Base-by-base conservation (phyloP, 176 grass and related monocot species). In the Stipa capillata region DNA sequence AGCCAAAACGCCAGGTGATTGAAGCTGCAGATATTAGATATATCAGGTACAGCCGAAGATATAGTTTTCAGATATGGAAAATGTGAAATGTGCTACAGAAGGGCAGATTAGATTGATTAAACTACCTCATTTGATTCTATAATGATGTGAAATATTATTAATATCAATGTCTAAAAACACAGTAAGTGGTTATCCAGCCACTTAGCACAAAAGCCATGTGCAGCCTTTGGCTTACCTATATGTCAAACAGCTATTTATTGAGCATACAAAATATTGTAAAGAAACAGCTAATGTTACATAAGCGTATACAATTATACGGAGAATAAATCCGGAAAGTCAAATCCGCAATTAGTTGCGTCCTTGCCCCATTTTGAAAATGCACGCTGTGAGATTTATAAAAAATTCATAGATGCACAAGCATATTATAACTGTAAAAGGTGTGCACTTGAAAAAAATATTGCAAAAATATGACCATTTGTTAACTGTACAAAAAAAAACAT, bases 1-100 rank as follows among this genome's bases (percentile, higher is more conserved):
- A 18, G 96, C 53, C 84, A 99, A 86, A 78, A 99, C 96, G 55
- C 96, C 86, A 73, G 96, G 92, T 36, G 96, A 99, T 72, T 99
- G 92, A 89, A 99, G 92, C 92, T 95, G 70, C 37, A 85, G 25
- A 79, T 49, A 61, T 81, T 11, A 48, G 71, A 79, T 13, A 45
- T 72, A 65, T 56, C n/a, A 91, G 29, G 37, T 76, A 56, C 39
- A 52, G 11, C 25, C 77, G 37, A 17, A 45, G 24, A 58, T 41
- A 77, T 27, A 76, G 35, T 31, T 80, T 67, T 24, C 12, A 83
- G 34, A 62, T 52, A 54, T 1, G 57, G 20, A n/a, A n/a, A n/a
- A n/a, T n/a, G n/a, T 68, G 5, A 31, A 62, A 27, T 32, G 10
- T 40, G 7, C 9, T 21, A 79, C 31, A 27, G 14, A 70, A 84